Percentiles rank a stretch among this genome's conserved stretches.
Conservation (phyloP, 257 asterid genomes). For the Gentiana dahurica region DNA sequence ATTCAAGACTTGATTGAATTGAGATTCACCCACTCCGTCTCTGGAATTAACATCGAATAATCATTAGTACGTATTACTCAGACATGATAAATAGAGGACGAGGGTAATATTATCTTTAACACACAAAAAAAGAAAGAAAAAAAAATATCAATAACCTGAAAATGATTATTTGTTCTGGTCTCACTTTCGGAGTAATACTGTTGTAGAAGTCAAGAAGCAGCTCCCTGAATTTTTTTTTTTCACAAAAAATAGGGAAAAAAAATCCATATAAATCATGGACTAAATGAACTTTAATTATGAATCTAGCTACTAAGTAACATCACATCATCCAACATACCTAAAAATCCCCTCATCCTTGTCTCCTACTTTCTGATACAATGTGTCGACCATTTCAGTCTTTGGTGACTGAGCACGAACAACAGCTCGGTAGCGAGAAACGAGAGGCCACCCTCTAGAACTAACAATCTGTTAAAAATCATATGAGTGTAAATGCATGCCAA, state of each 20-base stretch:
- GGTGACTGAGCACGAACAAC: slow-evolving; percentile 60
- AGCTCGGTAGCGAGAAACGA: slow-evolving; percentile 52
- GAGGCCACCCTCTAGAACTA: slow-evolving; percentile 65
- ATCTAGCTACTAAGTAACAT: not conserved
- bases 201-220: slow-evolving; percentile 35
- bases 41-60: slow-evolving; percentile 14
- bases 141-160: slow-evolving; percentile 35
- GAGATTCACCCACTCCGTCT: slow-evolving; percentile 77
- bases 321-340: slow-evolving; percentile 25
- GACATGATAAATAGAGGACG: too few relatives aligned
- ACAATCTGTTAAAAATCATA: slow-evolving; percentile 35
- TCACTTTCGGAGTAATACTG: slow-evolving; percentile 15
- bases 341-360: slow-evolving; percentile 44
- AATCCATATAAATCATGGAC: not conserved
- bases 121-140: too few relatives aligned
- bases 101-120: too few relatives aligned
- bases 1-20: slow-evolving; percentile 63
- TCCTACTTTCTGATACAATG: slow-evolving; percentile 25
- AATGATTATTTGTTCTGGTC: slow-evolving; percentile 54
- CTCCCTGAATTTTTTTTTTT: slow-evolving; percentile 21
- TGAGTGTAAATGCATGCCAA: not conserved
- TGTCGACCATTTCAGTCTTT: slow-evolving; percentile 54
- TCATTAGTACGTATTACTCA: too few relatives aligned
- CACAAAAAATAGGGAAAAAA: slow-evolving; percentile 2
- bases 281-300: not conserved